Conservation (phyloP, 1,284 basidiomycete species). For the Salmacisia buchloeana region DNA sequence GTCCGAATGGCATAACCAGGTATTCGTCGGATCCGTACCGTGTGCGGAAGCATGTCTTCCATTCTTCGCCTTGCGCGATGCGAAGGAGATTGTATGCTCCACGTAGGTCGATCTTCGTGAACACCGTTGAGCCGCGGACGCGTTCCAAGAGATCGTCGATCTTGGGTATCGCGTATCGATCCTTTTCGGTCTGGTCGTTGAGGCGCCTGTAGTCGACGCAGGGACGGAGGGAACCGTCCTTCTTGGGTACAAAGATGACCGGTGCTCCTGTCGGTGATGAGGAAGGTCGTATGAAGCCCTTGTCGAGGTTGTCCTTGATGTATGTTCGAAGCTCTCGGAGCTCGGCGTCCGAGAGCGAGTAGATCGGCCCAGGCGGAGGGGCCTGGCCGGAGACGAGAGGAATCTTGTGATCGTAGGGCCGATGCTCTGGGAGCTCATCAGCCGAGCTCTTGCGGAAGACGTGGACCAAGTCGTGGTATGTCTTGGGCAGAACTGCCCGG, state of each 20-base stretch:
- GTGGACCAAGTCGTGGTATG: not conserved
- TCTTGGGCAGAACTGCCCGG: not conserved
- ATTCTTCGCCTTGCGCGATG: no score
- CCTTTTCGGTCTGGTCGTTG: conserved; percentile 6
- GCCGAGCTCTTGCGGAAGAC: not conserved
- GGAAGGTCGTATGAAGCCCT: conserved; percentile 10
- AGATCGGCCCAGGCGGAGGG: not conserved
- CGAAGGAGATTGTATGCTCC: no score
- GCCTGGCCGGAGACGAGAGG: not conserved
- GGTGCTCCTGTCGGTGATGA: no score
- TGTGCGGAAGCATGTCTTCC: conserved; percentile 38
- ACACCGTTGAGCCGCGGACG: not conserved
- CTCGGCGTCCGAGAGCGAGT: not conserved
- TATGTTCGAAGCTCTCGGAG: not conserved
- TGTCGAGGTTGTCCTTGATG: not conserved
- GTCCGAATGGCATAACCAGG: conserved; percentile 14
- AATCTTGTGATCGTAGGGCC: not conserved
- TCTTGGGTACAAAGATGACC: no score
- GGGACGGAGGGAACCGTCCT: no score
- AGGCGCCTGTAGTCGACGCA: no score
- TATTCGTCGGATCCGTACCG: conserved; percentile 9
- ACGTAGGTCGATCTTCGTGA: no score
- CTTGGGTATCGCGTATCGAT: conserved; percentile 8
- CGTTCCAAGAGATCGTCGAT: conserved; percentile 9
- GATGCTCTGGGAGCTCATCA: not conserved